Conservation (phyloP, 148 eudicot genomes). For the Vaccinium corymbosum region DNA sequence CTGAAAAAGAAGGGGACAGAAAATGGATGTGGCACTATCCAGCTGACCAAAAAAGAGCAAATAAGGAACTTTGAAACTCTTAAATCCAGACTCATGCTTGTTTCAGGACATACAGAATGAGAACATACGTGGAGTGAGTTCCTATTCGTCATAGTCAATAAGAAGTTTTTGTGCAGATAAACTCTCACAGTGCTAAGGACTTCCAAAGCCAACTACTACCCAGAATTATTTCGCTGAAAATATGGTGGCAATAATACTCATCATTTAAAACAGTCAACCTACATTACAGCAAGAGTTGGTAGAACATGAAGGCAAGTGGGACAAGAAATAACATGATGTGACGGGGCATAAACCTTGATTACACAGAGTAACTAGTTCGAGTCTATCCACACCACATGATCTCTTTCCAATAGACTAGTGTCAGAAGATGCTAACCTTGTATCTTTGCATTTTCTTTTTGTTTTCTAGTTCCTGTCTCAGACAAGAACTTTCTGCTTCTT, state of each 20-base stretch:
- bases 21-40: background rate
- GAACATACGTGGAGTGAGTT: background rate
- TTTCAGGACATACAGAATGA: slow-evolving; percentile 13
- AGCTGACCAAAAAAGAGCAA: background rate
- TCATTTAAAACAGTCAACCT: background rate
- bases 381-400: background rate
- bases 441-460: slow-evolving; percentile 49
- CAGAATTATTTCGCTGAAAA: background rate
- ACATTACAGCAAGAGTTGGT: background rate
- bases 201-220: background rate
- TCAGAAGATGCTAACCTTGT: slow-evolving; percentile 48
- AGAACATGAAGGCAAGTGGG: background rate
- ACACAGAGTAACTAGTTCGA: background rate
- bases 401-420: background rate
- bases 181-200: background rate
- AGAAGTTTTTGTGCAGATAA: background rate
- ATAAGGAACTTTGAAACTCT: background rate
- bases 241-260: background rate
- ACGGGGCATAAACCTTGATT: background rate
- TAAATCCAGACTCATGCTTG: background rate
- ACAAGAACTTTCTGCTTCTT: slow-evolving; percentile 55
- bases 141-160: background rate
- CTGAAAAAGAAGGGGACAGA: background rate
- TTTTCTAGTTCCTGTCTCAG: slow-evolving; percentile 59
- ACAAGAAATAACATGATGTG: background rate